These are phyloP conservation scores for Saccharomycopsis synnaedendra DNA, from an alignment of 805 yeast genomes.

Conservation along the genomic window DNA sequence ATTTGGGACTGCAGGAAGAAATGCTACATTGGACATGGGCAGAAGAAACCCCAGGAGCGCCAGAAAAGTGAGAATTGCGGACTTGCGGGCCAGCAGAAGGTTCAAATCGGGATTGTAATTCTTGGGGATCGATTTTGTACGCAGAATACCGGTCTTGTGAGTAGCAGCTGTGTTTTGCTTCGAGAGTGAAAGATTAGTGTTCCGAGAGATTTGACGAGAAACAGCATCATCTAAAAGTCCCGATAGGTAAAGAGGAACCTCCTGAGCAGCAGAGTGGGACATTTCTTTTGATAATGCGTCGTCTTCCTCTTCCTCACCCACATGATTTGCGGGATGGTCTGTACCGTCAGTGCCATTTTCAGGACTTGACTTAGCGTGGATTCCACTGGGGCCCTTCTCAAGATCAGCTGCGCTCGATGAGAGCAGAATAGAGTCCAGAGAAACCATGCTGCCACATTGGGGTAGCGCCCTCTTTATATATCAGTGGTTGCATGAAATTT, in stretches of 20 bases:
- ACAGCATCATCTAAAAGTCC: constrained; percentile 16
- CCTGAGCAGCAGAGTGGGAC: constrained; percentile 10
- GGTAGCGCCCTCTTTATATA: too few species aligned
- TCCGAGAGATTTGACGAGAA: constrained; percentile 4
- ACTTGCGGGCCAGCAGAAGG: background rate
- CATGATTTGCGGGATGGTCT: background rate
- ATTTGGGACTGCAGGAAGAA: constrained; percentile 40
- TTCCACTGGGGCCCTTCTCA: background rate
- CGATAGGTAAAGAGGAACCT: constrained; percentile 9
- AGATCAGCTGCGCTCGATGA: too few species aligned
- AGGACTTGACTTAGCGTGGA: background rate
- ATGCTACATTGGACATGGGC: constrained; percentile 33
- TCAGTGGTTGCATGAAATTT: too few species aligned
- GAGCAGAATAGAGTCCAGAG: too few species aligned
- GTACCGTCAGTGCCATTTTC: background rate
- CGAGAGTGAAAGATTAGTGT: too few species aligned
- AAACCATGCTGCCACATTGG: too few species aligned
- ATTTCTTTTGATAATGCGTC: constrained; percentile 1
- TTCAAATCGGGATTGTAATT: constrained; percentile 15
- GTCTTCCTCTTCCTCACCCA: constrained; percentile 4
- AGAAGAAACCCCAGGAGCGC: constrained; percentile 32
- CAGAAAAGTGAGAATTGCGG: constrained; percentile 23
- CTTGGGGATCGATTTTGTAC: constrained; percentile 8
- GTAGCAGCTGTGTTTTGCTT: background rate
- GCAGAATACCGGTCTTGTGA: background rate